A percentile compares a stretch with the other conserved stretches of the same genome.
Evolutionary conservation across 129 eudicot genomes (phyloP).

Genomic region (Tagetes patula): DNA sequence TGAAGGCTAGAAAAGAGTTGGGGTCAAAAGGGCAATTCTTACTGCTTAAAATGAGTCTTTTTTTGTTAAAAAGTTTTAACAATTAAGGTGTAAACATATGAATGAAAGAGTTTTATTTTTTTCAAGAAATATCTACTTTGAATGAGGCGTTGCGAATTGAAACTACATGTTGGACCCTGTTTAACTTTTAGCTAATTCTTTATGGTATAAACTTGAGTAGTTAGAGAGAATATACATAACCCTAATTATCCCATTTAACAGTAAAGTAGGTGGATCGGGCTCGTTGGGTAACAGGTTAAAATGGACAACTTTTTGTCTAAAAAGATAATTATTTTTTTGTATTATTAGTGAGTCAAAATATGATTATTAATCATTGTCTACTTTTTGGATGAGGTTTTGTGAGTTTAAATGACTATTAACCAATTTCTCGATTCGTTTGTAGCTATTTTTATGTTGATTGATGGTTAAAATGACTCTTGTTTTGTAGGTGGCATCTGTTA

Average conservation of each 20-base stretch:
- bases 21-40: constrained; percentile 1
- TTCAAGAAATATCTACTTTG: background rate
- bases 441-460: background rate
- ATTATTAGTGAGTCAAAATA: background rate
- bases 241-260: background rate
- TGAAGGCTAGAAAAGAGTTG: background rate
- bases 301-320: background rate
- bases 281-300: background rate
- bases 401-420: background rate
- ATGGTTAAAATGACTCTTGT: background rate
- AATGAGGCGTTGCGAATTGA: background rate
- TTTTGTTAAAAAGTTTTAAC: background rate
- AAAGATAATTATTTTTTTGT: background rate
- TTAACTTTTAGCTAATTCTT: background rate
- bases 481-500: constrained; percentile 81
- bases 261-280: background rate
- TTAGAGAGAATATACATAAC: background rate
- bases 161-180: background rate
- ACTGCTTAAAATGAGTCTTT: background rate
- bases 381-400: background rate
- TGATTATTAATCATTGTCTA: background rate
- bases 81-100: background rate
- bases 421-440: background rate
- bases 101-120: background rate
- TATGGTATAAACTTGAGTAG: background rate